phyloP scores from a whole-genome alignment of 2,329 filamentous ascomycete species.

The Bipolaris oryzae region DNA sequence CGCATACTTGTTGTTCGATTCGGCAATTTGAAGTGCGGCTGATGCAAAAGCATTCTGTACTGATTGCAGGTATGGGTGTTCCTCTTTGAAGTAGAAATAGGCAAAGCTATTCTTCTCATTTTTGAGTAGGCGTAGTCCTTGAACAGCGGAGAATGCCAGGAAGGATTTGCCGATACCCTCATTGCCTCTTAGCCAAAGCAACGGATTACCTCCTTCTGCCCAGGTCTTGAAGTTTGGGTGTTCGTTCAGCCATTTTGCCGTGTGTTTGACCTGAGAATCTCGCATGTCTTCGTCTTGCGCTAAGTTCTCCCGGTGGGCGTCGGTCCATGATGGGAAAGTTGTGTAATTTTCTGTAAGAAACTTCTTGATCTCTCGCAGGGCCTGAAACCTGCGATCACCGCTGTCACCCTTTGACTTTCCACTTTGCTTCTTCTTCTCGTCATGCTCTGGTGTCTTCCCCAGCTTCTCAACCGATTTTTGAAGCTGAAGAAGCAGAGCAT shows the following conservation, averaged over 20 bases:
- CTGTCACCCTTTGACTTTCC: neutral
- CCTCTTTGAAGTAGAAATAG: constrained; percentile 50
- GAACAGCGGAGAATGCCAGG: neutral
- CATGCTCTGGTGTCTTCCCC: neutral
- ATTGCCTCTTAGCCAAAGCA: neutral
- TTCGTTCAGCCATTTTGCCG: neutral
- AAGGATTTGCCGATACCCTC: constrained; percentile 8
- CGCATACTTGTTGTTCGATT: constrained; percentile 37
- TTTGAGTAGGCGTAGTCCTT: neutral
- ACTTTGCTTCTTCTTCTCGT: constrained; percentile 1
- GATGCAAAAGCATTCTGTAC: constrained; percentile 35
- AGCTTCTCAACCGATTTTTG: neutral
- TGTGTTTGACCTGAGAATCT: neutral
- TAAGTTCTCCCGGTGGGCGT: neutral
- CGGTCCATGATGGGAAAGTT: neutral
- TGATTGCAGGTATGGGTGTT: constrained; percentile 28
- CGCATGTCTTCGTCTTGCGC: neutral
- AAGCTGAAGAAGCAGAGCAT: neutral
- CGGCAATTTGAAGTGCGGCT: constrained; percentile 40
- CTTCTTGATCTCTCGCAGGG: constrained; percentile 1
- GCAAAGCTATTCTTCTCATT: constrained; percentile 15
- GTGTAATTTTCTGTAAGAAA: neutral
- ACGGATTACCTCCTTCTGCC: neutral
- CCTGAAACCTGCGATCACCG: constrained; percentile 2
- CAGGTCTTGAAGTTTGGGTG: neutral